phyloP scores from a whole-genome alignment of 2,329 filamentous ascomycete genomes.

The Pseudocercospora vitis region DNA sequence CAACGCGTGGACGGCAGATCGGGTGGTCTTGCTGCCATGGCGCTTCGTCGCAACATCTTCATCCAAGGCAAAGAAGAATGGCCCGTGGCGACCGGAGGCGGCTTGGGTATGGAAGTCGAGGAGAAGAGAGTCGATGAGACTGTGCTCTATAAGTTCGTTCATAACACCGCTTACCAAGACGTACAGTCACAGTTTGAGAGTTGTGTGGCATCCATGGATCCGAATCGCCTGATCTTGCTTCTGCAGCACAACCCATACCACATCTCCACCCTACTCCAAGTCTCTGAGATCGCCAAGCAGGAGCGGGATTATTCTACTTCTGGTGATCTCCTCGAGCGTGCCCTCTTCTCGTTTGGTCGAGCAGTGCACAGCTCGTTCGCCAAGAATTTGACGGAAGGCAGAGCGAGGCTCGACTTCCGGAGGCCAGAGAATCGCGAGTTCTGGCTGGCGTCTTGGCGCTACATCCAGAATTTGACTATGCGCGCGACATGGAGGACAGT shows the following conservation, averaged over 20 bases:
- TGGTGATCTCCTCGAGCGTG: constrained; percentile 83
- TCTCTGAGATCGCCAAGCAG: constrained; percentile 87
- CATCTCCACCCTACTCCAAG: constrained; percentile 88
- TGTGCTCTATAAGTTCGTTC: constrained; percentile 74
- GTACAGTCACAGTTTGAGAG: constrained; percentile 74
- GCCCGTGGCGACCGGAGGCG: constrained; percentile 76
- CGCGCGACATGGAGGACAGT: constrained; percentile 94
- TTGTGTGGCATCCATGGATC: constrained; percentile 80
- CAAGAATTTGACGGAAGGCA: constrained; percentile 71
- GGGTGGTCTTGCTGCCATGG: constrained; percentile 66
- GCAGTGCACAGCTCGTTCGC: constrained; percentile 81
- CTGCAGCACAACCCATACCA: constrained; percentile 80
- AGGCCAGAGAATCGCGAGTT: constrained; percentile 88
- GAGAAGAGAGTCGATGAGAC: constrained; percentile 58
- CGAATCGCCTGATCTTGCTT: constrained; percentile 75
- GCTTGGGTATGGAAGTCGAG: constrained; percentile 76
- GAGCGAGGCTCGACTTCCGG: constrained; percentile 76
- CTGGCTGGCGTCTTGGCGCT: constrained; percentile 85
- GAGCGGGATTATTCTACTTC: constrained; percentile 84
- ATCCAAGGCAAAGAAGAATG: constrained; percentile 85
- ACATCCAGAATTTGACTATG: constrained; percentile 78
- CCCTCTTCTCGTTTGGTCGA: constrained; percentile 89
- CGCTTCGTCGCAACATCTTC: constrained; percentile 76
- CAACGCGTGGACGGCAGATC: constrained; percentile 58
- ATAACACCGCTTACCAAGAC: constrained; percentile 70